phyloP scores from a whole-genome alignment of 257 asterid genomes.

The Capsicum baccatum region DNA sequence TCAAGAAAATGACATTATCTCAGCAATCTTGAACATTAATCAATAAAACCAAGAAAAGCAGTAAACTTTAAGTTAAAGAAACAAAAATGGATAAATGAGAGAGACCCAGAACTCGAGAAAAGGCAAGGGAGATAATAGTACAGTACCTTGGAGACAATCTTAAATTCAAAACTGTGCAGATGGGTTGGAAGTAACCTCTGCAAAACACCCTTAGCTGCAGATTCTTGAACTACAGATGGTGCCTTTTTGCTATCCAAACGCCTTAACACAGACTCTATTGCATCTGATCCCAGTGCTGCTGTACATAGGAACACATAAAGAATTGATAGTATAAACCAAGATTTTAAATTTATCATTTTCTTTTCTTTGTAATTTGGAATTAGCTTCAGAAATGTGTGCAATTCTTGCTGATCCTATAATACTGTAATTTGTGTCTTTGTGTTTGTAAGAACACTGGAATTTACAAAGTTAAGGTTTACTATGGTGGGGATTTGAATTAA shows the following conservation, averaged over 20 bases:
- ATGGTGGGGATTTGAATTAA: background rate
- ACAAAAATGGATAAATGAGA: constrained; percentile 20
- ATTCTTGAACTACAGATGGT: constrained; percentile 64
- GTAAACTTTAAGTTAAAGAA: background rate
- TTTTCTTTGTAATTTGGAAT: constrained; percentile 35
- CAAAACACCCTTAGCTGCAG: constrained; percentile 85
- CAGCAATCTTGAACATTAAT: constrained; percentile 19
- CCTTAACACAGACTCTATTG: constrained; percentile 51
- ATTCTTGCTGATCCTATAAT: background rate
- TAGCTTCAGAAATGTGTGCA: background rate
- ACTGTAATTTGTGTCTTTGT: constrained; percentile 8
- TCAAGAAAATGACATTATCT: background rate
- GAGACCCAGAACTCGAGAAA: constrained; percentile 9
- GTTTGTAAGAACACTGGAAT: background rate
- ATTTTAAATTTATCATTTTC: constrained; percentile 34
- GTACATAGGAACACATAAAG: constrained; percentile 35
- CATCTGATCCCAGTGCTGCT: constrained; percentile 53
- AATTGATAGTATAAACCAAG: constrained; percentile 35
- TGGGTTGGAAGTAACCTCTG: constrained; percentile 83
- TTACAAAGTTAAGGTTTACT: background rate
- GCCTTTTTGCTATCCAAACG: constrained; percentile 62
- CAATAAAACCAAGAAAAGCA: background rate
- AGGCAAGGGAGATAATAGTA: background rate
- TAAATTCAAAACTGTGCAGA: constrained; percentile 63
- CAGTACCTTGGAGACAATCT: constrained; percentile 68